Evolutionary conservation across 352 stramenopile species (phyloP).

Genomic region (Thraustochytrium sp.): DNA sequence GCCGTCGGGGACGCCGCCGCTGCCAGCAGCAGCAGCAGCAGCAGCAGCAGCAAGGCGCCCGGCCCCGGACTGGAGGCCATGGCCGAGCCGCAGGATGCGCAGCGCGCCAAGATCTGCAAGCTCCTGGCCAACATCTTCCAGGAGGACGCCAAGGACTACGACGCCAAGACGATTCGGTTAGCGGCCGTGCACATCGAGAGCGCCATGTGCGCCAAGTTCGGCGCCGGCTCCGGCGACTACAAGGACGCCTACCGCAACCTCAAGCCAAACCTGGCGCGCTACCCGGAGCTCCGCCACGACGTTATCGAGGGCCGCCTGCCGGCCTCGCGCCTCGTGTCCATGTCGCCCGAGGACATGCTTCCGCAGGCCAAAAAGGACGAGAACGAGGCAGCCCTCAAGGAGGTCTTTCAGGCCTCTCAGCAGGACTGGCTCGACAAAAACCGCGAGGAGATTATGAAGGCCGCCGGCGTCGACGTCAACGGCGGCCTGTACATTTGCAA

Average conservation of each 20-base stretch:
- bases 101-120: background rate
- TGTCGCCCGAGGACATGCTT: background rate
- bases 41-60: background rate
- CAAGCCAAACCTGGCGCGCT: background rate
- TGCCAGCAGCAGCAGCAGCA: background rate
- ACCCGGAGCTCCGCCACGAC: background rate
- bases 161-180: background rate
- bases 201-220: background rate
- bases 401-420: background rate
- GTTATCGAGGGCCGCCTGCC: background rate
- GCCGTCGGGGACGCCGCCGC: background rate
- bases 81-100: background rate
- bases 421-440: slow-evolving; percentile 24
- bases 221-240: background rate
- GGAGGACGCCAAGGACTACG: background rate
- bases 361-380: background rate
- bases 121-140: background rate
- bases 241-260: slow-evolving; percentile 4
- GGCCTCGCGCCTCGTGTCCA: background rate
- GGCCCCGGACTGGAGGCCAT: background rate
- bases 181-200: background rate
- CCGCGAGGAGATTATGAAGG: slow-evolving; percentile 42
- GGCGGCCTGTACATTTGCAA: slow-evolving; percentile 6
- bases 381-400: background rate
- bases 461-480: background rate